Evolutionary conservation across 495 filamentous ascomycete species (phyloP).

Genomic region (Cercophora newfieldiana): DNA sequence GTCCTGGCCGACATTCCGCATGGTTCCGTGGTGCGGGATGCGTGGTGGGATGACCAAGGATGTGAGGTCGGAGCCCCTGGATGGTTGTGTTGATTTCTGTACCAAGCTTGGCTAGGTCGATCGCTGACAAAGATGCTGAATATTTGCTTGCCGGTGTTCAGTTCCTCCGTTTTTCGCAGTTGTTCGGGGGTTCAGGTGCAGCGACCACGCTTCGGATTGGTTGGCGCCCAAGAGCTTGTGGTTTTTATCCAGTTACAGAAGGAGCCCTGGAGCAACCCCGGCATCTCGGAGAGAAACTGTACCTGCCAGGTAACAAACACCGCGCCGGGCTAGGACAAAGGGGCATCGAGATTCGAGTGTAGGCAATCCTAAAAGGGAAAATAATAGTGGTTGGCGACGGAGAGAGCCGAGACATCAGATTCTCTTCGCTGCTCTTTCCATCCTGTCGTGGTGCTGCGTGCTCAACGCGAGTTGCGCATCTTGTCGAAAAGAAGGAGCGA

Average conservation of each 20-base stretch:
- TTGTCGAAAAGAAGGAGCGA: neutral
- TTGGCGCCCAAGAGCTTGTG: neutral
- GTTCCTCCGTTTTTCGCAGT: neutral
- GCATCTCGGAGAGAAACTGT: neutral
- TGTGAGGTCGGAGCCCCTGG: too few relatives aligned
- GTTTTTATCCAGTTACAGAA: neutral
- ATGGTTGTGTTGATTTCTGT: neutral
- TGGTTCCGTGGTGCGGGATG: neutral
- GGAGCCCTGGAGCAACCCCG: neutral
- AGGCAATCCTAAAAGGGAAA: too few relatives aligned
- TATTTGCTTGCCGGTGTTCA: too few relatives aligned
- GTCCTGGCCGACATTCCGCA: conserved; percentile 5
- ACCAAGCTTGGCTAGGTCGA: neutral
- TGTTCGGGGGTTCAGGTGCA: neutral
- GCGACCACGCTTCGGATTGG: neutral
- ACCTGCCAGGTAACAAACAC: neutral
- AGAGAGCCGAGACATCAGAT: too few relatives aligned
- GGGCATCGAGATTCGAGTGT: too few relatives aligned
- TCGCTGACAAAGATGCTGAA: neutral
- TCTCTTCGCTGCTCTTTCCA: too few relatives aligned
- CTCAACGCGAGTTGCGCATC: neutral
- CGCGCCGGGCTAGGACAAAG: too few relatives aligned
- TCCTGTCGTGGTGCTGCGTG: too few relatives aligned
- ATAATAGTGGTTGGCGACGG: too few relatives aligned
- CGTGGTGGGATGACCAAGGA: neutral